Evolutionary conservation across 2,329 filamentous ascomycete species (phyloP).

Genomic region (Diaporthe citriasiana): DNA sequence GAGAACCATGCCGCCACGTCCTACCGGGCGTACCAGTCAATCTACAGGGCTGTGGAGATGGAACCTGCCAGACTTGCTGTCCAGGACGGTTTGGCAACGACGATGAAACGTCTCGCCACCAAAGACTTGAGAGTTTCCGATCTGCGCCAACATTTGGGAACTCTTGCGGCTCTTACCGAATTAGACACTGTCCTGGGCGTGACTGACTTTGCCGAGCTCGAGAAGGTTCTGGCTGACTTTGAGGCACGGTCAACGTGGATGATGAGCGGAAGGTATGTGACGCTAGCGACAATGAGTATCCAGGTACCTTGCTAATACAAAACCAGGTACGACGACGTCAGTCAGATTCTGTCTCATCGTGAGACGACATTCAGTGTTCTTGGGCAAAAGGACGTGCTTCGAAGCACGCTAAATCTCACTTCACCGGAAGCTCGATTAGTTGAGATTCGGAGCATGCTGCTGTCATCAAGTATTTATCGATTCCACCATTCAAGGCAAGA

Average conservation of each 20-base stretch:
- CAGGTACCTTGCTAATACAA: slow-evolving; percentile 44
- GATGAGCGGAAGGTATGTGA: slow-evolving; percentile 79
- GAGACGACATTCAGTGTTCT: slow-evolving; percentile 87
- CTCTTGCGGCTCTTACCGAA: slow-evolving; percentile 82
- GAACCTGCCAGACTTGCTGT: slow-evolving; percentile 68
- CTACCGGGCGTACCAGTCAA: slow-evolving; percentile 85
- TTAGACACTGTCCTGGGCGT: slow-evolving; percentile 82
- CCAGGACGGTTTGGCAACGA: slow-evolving; percentile 72
- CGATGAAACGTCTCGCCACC: slow-evolving; percentile 69
- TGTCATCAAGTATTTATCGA: slow-evolving; percentile 81
- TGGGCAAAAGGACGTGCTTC: slow-evolving; percentile 76
- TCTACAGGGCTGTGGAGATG: slow-evolving; percentile 76
- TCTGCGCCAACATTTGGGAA: slow-evolving; percentile 69
- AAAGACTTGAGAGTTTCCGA: slow-evolving; percentile 64
- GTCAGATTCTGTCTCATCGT: slow-evolving; percentile 84
- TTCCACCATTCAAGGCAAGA: slow-evolving; percentile 88
- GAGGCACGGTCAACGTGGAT: slow-evolving; percentile 81
- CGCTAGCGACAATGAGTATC: background rate
- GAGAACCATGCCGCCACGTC: slow-evolving; percentile 76
- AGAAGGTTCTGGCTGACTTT: slow-evolving; percentile 74
- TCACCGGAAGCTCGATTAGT: slow-evolving; percentile 75
- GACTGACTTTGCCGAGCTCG: slow-evolving; percentile 70
- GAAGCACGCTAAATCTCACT: slow-evolving; percentile 72
- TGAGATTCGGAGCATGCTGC: slow-evolving; percentile 82
- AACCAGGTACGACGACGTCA: slow-evolving; percentile 81